These are phyloP conservation scores for Arachis monticola DNA, from an alignment of 331 rosid genomes.

Conservation along the genomic window DNA sequence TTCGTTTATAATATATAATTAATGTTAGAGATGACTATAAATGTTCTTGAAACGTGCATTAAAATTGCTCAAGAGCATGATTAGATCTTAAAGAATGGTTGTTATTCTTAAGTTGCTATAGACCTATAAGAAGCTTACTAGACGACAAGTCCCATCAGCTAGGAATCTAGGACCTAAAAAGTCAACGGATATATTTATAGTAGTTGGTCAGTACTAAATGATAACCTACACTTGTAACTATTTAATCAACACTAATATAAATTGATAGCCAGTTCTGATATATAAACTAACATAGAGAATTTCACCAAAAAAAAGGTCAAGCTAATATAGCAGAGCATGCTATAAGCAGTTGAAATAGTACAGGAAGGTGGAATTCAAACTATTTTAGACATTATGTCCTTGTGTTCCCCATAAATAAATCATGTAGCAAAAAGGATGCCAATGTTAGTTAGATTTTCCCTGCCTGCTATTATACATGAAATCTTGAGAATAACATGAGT, in stretches of 20 bases:
- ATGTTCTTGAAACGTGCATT: too few species aligned
- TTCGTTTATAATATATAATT: too few species aligned
- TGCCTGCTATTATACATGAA: conserved; percentile 36
- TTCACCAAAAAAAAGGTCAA: not conserved
- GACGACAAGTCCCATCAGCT: not conserved
- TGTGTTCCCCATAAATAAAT: conserved; percentile 32
- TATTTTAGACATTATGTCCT: conserved; percentile 16
- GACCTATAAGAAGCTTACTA: not conserved
- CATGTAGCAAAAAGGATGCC: conserved; percentile 34
- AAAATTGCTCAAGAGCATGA: too few species aligned
- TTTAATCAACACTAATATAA: not conserved
- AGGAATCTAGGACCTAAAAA: conserved; percentile 5
- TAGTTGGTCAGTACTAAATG: conserved; percentile 13
- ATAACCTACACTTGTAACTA: not conserved
- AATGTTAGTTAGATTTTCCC: conserved; percentile 34
- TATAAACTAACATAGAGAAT: not conserved
- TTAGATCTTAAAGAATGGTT: conserved; percentile 18
- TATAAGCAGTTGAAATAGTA: too few species aligned
- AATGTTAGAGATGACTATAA: too few species aligned
- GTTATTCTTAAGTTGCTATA: not conserved
- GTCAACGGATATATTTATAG: conserved; percentile 1
- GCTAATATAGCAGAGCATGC: too few species aligned
- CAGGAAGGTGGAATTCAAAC: not conserved
- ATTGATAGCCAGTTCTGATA: not conserved
- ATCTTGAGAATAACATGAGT: conserved; percentile 24